phyloP scores from a whole-genome alignment of 2,329 filamentous ascomycete species.

The Massarina eburnea region DNA sequence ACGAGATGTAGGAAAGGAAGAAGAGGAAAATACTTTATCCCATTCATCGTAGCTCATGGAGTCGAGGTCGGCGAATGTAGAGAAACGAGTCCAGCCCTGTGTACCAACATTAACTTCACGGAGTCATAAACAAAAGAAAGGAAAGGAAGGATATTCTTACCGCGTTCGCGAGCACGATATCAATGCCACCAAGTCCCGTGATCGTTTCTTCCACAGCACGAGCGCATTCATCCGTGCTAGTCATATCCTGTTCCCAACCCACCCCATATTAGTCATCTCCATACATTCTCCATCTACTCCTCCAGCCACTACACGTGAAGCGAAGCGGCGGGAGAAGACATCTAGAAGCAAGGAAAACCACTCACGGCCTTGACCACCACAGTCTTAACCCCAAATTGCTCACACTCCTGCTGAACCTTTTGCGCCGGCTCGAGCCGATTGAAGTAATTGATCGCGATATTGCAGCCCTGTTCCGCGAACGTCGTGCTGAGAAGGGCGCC shows the following conservation, averaged over 20 bases:
- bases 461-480: slow-evolving; percentile 68
- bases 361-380: slow-evolving; percentile 62
- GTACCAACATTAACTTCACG: neutral
- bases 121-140: neutral
- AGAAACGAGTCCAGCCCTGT: slow-evolving; percentile 64
- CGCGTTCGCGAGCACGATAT: slow-evolving; percentile 77
- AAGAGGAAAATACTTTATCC: slow-evolving; percentile 54
- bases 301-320: neutral
- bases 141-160: slow-evolving; percentile 33
- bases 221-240: slow-evolving; percentile 59
- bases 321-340: neutral
- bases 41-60: slow-evolving; percentile 63
- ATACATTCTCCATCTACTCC: neutral
- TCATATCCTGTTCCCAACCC: slow-evolving; percentile 57
- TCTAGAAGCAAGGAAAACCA: slow-evolving; percentile 5
- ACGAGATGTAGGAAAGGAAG: slow-evolving; percentile 2
- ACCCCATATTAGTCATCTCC: neutral
- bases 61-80: slow-evolving; percentile 59
- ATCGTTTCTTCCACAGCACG: slow-evolving; percentile 62
- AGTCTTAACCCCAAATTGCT: slow-evolving; percentile 54
- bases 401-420: slow-evolving; percentile 58
- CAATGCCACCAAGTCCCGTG: slow-evolving; percentile 66
- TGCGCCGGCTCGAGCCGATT: slow-evolving; percentile 62
- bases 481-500: slow-evolving; percentile 68
- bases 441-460: slow-evolving; percentile 74